Conservation (phyloP, 352 stramenopile genomes). For the Pythium periplocum region DNA sequence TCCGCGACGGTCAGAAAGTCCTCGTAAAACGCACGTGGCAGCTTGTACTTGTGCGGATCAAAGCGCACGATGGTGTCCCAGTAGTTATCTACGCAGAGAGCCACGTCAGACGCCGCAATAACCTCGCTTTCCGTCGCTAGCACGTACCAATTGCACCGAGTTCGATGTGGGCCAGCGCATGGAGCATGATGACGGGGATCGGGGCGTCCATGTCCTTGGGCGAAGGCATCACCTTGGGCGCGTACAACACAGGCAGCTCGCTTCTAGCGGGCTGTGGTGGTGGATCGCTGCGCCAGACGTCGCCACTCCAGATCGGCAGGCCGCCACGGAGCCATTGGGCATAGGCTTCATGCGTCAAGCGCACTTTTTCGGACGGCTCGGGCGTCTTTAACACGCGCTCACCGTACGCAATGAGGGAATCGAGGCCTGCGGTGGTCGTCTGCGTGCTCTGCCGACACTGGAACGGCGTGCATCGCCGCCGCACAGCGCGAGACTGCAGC, state of each 20-base stretch:
- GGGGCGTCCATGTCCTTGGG: conserved; percentile 59
- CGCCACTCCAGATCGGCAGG: conserved; percentile 32
- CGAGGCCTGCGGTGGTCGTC: conserved; percentile 1
- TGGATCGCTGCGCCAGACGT: conserved; percentile 30
- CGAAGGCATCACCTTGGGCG: conserved; percentile 67
- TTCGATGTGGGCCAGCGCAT: conserved; percentile 83
- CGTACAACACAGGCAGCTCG: conserved; percentile 35
- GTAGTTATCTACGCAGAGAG: conserved; percentile 59
- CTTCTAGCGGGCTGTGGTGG: conserved; percentile 46
- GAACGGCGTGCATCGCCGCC: background rate
- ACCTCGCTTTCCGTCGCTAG: background rate
- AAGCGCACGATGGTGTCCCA: conserved; percentile 85
- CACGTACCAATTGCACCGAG: conserved; percentile 58
- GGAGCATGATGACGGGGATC: conserved; percentile 72
- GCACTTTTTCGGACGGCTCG: conserved; percentile 54
- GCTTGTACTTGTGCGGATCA: conserved; percentile 35
- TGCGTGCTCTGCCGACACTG: conserved; percentile 1
- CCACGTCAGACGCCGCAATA: background rate
- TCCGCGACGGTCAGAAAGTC: conserved; percentile 68
- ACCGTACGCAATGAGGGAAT: conserved; percentile 62
- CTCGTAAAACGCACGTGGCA: conserved; percentile 61
- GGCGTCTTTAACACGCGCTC: conserved; percentile 44
- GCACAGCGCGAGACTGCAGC: background rate
- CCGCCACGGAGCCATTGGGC: conserved; percentile 29
- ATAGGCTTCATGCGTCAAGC: conserved; percentile 55